Percentiles rank a stretch among this genome's conserved stretches.
Evolutionary conservation across 768 basidiomycete genomes (phyloP).

Genomic region (Lyophyllum shimeji): DNA sequence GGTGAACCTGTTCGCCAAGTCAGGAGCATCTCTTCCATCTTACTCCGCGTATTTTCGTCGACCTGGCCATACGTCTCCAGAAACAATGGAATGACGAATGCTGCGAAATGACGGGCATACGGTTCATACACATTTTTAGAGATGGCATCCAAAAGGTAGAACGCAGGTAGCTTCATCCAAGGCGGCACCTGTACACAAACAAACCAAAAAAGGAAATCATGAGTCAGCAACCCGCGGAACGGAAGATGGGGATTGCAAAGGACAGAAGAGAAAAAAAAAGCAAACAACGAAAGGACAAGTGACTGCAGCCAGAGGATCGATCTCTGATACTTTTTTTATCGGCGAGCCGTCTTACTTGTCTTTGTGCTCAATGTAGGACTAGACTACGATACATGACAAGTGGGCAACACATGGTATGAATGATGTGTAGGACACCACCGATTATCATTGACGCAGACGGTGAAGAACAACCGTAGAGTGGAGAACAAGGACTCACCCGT

Average conservation of each 20-base stretch:
- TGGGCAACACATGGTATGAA: constrained; percentile 24
- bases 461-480: constrained; percentile 9
- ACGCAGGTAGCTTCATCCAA: constrained; percentile 88
- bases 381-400: constrained; percentile 44
- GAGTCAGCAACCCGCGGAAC: constrained; percentile 71
- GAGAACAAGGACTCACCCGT: constrained; percentile 65
- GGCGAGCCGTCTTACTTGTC: constrained; percentile 31
- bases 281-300: constrained; percentile 19
- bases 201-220: constrained; percentile 43
- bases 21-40: constrained; percentile 97
- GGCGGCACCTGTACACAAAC: constrained; percentile 68
- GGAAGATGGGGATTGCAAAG: constrained; percentile 12
- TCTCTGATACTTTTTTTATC: constrained; percentile 20
- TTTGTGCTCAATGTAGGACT: constrained; percentile 38
- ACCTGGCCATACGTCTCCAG: constrained; percentile 86
- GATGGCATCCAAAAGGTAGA: constrained; percentile 95
- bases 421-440: constrained; percentile 14
- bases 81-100: constrained; percentile 81
- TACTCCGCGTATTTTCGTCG: constrained; percentile 79
- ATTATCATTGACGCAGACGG: constrained; percentile 19
- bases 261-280: constrained; percentile 14
- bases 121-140: constrained; percentile 95
- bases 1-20: constrained; percentile 93
- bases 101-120: constrained; percentile 83
- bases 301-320: constrained; percentile 12